A percentile compares a stretch with the other conserved stretches of the same genome.
phyloP scores from a whole-genome alignment of 352 stramenopile genomes.

The Phytophthora litchii region DNA sequence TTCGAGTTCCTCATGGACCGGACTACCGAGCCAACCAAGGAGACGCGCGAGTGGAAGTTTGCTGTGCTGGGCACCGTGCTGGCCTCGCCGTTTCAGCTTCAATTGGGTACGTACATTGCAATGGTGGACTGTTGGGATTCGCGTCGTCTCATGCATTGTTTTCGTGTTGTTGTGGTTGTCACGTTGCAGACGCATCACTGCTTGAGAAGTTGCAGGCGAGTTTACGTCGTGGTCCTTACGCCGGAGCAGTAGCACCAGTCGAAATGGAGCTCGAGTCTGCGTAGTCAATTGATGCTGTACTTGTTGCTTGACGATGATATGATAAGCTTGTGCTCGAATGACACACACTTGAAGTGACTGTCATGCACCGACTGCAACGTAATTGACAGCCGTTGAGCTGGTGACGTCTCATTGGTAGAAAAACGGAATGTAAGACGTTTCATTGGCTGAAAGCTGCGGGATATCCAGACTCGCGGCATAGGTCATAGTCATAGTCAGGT shows the following conservation, averaged over 20 bases:
- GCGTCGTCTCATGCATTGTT: constrained; percentile 21
- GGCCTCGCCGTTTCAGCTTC: constrained; percentile 62
- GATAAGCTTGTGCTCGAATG: constrained; percentile 1
- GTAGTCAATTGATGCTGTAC: constrained; percentile 16
- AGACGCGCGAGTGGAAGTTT: constrained; percentile 90
- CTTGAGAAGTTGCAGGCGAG: constrained; percentile 62
- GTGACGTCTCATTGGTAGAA: background rate
- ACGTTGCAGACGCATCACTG: constrained; percentile 50
- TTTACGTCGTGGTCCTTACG: constrained; percentile 69
- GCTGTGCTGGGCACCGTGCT: constrained; percentile 80
- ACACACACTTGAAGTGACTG: constrained; percentile 5
- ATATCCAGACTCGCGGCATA: constrained; percentile 25
- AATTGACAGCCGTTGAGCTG: constrained; percentile 7
- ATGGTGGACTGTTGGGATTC: constrained; percentile 3
- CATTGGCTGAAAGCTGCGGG: background rate
- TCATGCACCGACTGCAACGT: constrained; percentile 10
- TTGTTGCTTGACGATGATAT: background rate
- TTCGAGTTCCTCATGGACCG: constrained; percentile 87
- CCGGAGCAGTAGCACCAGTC: constrained; percentile 42
- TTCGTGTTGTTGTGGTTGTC: constrained; percentile 34
- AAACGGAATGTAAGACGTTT: background rate
- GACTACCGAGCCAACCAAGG: constrained; percentile 81
- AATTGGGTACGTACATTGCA: constrained; percentile 55
- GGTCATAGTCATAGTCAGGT: constrained; percentile 26
- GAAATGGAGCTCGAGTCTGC: constrained; percentile 73